Conservation (phyloP, 768 basidiomycete species). For the Russula compacta region DNA sequence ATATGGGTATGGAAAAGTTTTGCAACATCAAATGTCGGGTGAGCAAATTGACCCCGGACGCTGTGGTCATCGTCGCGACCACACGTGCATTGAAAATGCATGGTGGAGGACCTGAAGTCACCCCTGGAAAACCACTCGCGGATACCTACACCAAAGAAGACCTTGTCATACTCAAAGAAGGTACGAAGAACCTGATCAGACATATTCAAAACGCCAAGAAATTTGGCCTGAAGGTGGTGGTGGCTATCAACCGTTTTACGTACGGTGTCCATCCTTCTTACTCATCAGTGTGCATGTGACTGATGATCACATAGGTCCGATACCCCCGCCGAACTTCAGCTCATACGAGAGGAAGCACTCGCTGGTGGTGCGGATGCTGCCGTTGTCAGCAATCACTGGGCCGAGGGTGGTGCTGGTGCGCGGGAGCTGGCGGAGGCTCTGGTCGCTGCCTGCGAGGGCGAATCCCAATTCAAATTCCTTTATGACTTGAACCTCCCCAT, state of each 20-base stretch:
- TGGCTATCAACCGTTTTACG: slow-evolving; percentile 94
- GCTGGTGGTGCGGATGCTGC: slow-evolving; percentile 89
- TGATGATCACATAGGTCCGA: slow-evolving; percentile 51
- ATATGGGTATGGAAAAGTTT: slow-evolving; percentile 99
- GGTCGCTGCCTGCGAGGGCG: slow-evolving; percentile 71
- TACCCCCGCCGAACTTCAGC: slow-evolving; percentile 78
- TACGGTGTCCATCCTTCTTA: slow-evolving; percentile 34
- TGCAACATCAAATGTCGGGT: slow-evolving; percentile 98
- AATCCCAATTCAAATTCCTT: slow-evolving; percentile 85
- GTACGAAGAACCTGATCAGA: slow-evolving; percentile 85
- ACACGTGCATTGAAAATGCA: slow-evolving; percentile 99
- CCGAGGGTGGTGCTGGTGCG: slow-evolving; percentile 87
- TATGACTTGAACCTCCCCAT: slow-evolving; percentile 81
- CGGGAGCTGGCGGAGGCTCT: slow-evolving; percentile 88
- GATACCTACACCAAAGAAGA: slow-evolving; percentile 94
- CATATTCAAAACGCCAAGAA: slow-evolving; percentile 94
- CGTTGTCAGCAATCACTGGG: slow-evolving; percentile 96
- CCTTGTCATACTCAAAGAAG: slow-evolving; percentile 78
- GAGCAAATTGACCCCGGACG: slow-evolving; percentile 89
- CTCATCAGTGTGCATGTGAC: neutral
- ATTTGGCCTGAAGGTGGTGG: slow-evolving; percentile 93
- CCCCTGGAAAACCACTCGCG: slow-evolving; percentile 88
- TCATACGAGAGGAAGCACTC: slow-evolving; percentile 72
- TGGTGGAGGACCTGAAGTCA: slow-evolving; percentile 94
- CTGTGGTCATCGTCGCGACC: slow-evolving; percentile 92